Evolutionary conservation across 768 basidiomycete species (phyloP).

Genomic region (Phylloporus scabripes): DNA sequence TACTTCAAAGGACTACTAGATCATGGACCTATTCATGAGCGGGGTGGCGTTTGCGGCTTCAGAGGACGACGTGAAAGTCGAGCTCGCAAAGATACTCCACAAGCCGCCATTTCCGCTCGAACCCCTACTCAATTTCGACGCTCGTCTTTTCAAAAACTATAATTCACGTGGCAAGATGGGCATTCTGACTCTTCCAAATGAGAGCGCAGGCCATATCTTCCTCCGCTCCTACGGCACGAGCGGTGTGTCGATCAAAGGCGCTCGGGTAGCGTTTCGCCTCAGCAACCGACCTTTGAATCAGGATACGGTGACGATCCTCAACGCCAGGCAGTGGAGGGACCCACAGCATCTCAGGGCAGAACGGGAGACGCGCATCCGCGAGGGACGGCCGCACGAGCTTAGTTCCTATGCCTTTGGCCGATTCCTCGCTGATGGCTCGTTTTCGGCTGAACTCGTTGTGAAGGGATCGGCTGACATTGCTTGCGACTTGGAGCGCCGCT

Average conservation of each 20-base stretch:
- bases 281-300: slow-evolving; percentile 23
- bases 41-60: slow-evolving; percentile 25
- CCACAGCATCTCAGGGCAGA: slow-evolving; percentile 23
- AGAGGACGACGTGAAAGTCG: slow-evolving; percentile 29
- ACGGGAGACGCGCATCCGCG: slow-evolving; percentile 18
- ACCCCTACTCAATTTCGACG: slow-evolving; percentile 30
- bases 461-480: slow-evolving; percentile 28
- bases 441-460: slow-evolving; percentile 29
- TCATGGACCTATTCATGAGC: slow-evolving; percentile 35
- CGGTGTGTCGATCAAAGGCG: slow-evolving; percentile 27
- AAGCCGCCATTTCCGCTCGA: slow-evolving; percentile 28
- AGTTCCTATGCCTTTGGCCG: slow-evolving; percentile 32
- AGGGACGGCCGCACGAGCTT: slow-evolving; percentile 23
- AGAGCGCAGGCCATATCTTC: slow-evolving; percentile 19
- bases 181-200: slow-evolving; percentile 29
- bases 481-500: slow-evolving; percentile 32
- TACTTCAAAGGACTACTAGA: slow-evolving; percentile 1
- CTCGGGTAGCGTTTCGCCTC: slow-evolving; percentile 12
- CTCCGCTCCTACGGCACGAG: slow-evolving; percentile 21
- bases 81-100: slow-evolving; percentile 31
- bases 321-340: slow-evolving; percentile 27
- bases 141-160: slow-evolving; percentile 25
- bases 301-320: slow-evolving; percentile 21
- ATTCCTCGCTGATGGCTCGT: slow-evolving; percentile 31
- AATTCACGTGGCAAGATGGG: slow-evolving; percentile 23